Conservation (phyloP, 2,329 filamentous ascomycete species). For the Zymoseptoria passerinii region DNA sequence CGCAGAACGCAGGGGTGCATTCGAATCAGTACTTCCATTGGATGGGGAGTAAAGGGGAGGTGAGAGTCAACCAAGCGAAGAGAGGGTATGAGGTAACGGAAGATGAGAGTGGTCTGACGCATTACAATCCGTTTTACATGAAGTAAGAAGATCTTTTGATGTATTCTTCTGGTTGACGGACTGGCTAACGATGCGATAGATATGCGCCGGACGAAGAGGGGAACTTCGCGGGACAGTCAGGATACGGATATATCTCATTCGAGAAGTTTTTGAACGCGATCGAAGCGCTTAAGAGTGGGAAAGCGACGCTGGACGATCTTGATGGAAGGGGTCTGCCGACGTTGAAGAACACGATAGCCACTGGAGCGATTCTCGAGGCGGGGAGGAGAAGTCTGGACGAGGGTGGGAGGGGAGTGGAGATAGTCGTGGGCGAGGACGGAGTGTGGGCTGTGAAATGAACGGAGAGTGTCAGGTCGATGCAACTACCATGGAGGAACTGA, state of each 20-base stretch:
- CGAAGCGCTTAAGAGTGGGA: slow-evolving; percentile 65
- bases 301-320: slow-evolving; percentile 63
- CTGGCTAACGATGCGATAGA: background rate
- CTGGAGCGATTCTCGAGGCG: slow-evolving; percentile 83
- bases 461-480: background rate
- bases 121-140: slow-evolving; percentile 64
- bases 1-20: slow-evolving; percentile 87
- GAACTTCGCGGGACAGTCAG: slow-evolving; percentile 83
- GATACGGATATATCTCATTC: slow-evolving; percentile 89
- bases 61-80: slow-evolving; percentile 87
- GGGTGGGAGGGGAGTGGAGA: slow-evolving; percentile 60
- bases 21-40: slow-evolving; percentile 97
- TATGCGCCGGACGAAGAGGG: slow-evolving; percentile 50
- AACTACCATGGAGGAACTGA: background rate
- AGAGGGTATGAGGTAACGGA: slow-evolving; percentile 91
- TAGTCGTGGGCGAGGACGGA: slow-evolving; percentile 53
- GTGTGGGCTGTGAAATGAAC: slow-evolving; percentile 57
- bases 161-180: background rate
- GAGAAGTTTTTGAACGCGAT: slow-evolving; percentile 94
- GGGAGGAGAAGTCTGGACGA: slow-evolving; percentile 80
- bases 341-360: slow-evolving; percentile 79
- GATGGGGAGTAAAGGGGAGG: slow-evolving; percentile 73
- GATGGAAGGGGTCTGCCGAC: slow-evolving; percentile 78
- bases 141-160: slow-evolving; percentile 1
- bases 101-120: slow-evolving; percentile 62